Percentiles rank a stretch among this genome's conserved stretches.
These are phyloP conservation scores for Solanum hybrid DNA, from an alignment of 305 asterid genomes.

Conservation along the genomic window DNA sequence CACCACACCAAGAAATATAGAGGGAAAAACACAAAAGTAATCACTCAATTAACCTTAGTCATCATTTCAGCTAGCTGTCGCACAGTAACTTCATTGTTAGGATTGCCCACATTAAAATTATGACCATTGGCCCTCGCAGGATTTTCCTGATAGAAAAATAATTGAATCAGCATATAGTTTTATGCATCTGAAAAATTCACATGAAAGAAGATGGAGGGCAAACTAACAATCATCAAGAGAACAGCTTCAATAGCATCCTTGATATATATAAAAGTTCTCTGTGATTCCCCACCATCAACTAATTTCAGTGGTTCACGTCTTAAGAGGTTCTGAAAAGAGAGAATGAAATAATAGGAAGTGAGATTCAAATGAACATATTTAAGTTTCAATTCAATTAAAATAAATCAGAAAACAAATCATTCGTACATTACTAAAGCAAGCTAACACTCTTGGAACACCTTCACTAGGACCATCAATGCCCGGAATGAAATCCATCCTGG, in stretches of 20 bases:
- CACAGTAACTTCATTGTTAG: conserved; percentile 58
- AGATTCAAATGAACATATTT: background rate
- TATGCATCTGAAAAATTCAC: background rate
- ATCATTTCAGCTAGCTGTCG: conserved; percentile 65
- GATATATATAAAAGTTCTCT: conserved; percentile 70
- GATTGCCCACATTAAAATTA: conserved; percentile 56
- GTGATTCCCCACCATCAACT: conserved; percentile 83
- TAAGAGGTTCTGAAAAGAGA: conserved; percentile 47
- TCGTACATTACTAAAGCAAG: conserved; percentile 81
- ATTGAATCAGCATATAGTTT: conserved; percentile 11
- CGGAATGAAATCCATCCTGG: conserved; percentile 89
- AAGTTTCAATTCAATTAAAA: background rate
- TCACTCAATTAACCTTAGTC: conserved; percentile 33
- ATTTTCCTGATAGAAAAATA: conserved; percentile 35
- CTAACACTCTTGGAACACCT: conserved; percentile 85
- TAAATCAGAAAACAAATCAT: conserved; percentile 9
- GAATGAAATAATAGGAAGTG: conserved; percentile 4
- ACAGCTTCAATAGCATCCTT: conserved; percentile 91
- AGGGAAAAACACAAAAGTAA: background rate
- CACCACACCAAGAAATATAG: background rate
- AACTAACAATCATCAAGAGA: conserved; percentile 67
- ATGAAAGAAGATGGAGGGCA: background rate
- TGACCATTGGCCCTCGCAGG: conserved; percentile 61
- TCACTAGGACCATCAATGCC: conserved; percentile 95
- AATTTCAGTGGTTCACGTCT: conserved; percentile 73